Evolutionary conservation across 768 basidiomycete genomes (phyloP), one percentile per base, ranked within the genome.

Genomic region (Mycena chlorophos): DNA sequence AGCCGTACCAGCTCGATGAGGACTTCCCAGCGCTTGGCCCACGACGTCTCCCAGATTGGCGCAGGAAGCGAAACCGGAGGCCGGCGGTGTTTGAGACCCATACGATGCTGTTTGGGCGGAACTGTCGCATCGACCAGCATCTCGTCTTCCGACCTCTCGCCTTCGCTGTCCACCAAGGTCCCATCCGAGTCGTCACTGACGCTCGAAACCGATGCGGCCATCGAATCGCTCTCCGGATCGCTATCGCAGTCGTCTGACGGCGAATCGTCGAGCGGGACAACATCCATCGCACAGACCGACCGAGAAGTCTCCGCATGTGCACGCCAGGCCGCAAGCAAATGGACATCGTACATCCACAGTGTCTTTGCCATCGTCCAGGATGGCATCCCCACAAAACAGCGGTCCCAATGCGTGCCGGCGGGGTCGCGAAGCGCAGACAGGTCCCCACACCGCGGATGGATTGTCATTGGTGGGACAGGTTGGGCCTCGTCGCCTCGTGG

Each of bases 351-450:
- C 68, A 84, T 75, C 74, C 82, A 88, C n/a, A 88, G 61, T 37
- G 76, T 78, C 73, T 88, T 88, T 40, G 75, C 70, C 64, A 88
- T 82, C 19, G 87, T 88, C 82, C 86, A 87, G 45, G 83, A 65
- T 3, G 83, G 80, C 62, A 84, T 73, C 29, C 68, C 72, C 55
- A 77, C 77, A 61, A 88, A 86, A 58, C 72, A 81, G 12, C 80
- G 80, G 66, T 89, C 87, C 48, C 85, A 74, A 49, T 81, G 72
- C 56, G 71, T 75, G 47, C 76, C 76, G 63, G 80, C 82, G 2
- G 82, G 79, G 62, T 88, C 85, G 25, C 80, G 78, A 34, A 88
- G 68, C 2, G 83, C 75, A 0, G 74, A 66, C 23, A 89, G 68
- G 58, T 88, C 87, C 4, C 87, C 87, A 12, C 79, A 76, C 2